Conservation (phyloP, 495 filamentous ascomycete genomes). For the Penicillium cosmopolitanum region DNA sequence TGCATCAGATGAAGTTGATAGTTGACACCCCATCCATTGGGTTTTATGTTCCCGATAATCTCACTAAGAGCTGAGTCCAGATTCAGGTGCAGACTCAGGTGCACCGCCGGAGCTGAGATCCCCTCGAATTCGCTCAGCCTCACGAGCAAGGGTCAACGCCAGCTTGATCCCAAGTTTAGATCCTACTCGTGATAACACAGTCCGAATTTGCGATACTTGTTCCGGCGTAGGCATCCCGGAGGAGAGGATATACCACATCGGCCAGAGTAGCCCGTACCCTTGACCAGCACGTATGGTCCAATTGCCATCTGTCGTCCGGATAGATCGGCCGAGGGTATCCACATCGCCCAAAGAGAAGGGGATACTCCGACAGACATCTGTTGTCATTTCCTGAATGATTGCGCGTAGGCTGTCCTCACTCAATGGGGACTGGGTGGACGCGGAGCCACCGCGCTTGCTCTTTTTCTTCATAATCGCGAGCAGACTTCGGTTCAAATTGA, state of each 20-base stretch:
- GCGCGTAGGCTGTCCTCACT: conserved; percentile 18
- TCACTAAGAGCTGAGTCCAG: no score
- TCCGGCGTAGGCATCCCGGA: conserved; percentile 39
- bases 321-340: conserved; percentile 39
- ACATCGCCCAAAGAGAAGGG: conserved; percentile 44
- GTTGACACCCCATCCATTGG: no score
- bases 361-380: conserved; percentile 46
- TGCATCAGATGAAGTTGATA: no score
- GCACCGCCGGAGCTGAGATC: not conserved
- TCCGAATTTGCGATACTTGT: conserved; percentile 36
- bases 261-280: conserved; percentile 46
- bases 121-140: conserved; percentile 24
- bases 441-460: not conserved
- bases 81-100: no score
- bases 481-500: conserved; percentile 32
- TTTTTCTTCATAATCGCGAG: conserved; percentile 15
- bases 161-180: conserved; percentile 43
- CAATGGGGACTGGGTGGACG: not conserved
- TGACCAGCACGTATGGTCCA: conserved; percentile 37
- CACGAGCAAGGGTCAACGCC: conserved; percentile 37
- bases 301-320: conserved; percentile 12
- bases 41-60: no score
- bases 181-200: conserved; percentile 34
- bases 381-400: conserved; percentile 42
- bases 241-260: conserved; percentile 46